phyloP scores from a whole-genome alignment of 2,329 filamentous ascomycete species.

The Rugonectria rugulosa region DNA sequence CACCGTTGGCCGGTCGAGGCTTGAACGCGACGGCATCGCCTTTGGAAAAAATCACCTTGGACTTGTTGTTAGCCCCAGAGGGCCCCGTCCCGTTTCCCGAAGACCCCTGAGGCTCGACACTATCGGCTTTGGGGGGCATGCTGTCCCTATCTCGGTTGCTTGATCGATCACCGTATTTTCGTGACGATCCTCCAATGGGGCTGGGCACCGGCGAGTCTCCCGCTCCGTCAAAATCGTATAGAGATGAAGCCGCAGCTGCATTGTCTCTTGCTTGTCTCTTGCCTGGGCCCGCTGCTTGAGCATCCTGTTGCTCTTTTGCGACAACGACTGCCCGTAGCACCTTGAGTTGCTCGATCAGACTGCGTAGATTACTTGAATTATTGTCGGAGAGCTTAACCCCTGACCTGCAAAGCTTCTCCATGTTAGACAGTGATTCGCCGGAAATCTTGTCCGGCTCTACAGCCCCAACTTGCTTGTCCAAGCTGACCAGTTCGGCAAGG shows the following conservation, averaged over 20 bases:
- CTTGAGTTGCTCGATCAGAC: conserved; percentile 52
- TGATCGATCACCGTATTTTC: conserved; percentile 47
- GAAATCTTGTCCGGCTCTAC: conserved; percentile 49
- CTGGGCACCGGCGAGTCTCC: conserved; percentile 56
- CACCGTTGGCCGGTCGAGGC: conserved; percentile 59
- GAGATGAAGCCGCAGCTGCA: conserved; percentile 43
- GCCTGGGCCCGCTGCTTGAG: conserved; percentile 41
- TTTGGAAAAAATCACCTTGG: conserved; percentile 65
- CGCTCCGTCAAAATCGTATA: conserved; percentile 55
- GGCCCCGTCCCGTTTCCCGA: conserved; percentile 42
- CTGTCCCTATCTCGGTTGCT: conserved; percentile 59
- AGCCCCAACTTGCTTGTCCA: conserved; percentile 51
- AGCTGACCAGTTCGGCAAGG: conserved; percentile 47
- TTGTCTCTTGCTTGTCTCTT: conserved; percentile 39
- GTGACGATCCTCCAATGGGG: conserved; percentile 45
- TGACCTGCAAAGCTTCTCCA: conserved; percentile 53
- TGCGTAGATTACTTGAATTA: conserved; percentile 47
- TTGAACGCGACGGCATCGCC: conserved; percentile 74
- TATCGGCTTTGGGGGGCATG: conserved; percentile 63
- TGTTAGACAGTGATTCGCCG: conserved; percentile 48
- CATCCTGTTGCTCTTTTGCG: conserved; percentile 52
- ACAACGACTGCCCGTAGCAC: conserved; percentile 52
- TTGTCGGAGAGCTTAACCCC: conserved; percentile 52
- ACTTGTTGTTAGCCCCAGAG: conserved; percentile 41
- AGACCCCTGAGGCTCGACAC: conserved; percentile 61